These are phyloP conservation scores for Scorias spongiosa DNA, from an alignment of 2,329 filamentous ascomycete genomes.

Conservation along the genomic window DNA sequence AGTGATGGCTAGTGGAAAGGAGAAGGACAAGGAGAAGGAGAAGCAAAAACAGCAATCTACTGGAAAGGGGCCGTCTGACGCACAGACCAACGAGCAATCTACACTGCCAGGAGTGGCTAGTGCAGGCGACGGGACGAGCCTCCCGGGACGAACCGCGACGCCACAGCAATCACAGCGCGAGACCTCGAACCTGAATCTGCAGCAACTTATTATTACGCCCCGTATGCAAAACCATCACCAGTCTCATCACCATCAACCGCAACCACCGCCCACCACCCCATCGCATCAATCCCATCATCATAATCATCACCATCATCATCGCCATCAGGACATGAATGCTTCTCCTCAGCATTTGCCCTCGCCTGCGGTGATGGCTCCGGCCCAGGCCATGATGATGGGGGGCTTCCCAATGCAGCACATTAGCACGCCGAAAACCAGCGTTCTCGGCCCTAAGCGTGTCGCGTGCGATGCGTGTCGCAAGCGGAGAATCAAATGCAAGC, in stretches of 20 bases:
- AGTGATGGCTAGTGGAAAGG: slow-evolving; percentile 1
- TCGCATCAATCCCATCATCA: slow-evolving; percentile 12
- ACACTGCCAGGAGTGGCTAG: background rate
- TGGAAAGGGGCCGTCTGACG: background rate
- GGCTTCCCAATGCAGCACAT: slow-evolving; percentile 21
- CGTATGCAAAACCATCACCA: slow-evolving; percentile 4
- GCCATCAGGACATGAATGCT: slow-evolving; percentile 8
- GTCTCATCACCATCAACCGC: slow-evolving; percentile 10
- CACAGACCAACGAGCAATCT: background rate
- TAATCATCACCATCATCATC: slow-evolving; percentile 11
- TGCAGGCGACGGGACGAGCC: background rate
- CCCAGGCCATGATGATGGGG: slow-evolving; percentile 15
- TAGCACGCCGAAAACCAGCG: slow-evolving; percentile 40
- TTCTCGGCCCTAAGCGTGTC: slow-evolving; percentile 43
- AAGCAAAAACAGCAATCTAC: too few relatives aligned
- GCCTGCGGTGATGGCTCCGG: slow-evolving; percentile 2
- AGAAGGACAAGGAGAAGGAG: too few relatives aligned
- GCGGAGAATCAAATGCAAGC: slow-evolving; percentile 46
- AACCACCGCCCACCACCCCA: slow-evolving; percentile 13
- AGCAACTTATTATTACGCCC: slow-evolving; percentile 13
- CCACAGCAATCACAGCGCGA: background rate
- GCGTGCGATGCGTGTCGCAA: slow-evolving; percentile 49
- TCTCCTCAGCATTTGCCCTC: background rate
- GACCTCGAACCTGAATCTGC: slow-evolving; percentile 2
- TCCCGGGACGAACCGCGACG: background rate